Evolutionary conservation across 495 filamentous ascomycete genomes (phyloP), one percentile per base, ranked within the genome.

Genomic region (Hypoxylon crocopeplum): DNA sequence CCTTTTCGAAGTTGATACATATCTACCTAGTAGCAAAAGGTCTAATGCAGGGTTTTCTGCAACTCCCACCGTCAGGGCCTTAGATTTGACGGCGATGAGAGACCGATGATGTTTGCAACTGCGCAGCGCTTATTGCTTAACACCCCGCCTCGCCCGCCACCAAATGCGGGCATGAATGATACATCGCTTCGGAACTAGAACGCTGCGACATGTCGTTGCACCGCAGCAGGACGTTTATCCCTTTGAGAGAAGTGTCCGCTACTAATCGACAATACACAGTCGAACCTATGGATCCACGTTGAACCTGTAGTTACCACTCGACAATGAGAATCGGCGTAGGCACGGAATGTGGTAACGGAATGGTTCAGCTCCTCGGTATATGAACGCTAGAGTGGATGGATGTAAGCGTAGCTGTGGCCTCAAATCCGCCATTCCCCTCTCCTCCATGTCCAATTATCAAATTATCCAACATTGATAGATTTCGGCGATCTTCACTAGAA

Each of bases 101-200:
- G 24, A 19, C 51, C 41, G 34, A 48, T 29, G 4, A 59, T 47
- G 56, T 53, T 29, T 20, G 20, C 21, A 45, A 40, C 30, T 32
- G 46, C 45, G 21, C 40, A 60, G 34, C 48, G 48, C 38, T 59
- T 48, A 54, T 55, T 34, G 49, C 34, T 29, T 44, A 55, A 22
- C 34, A 58, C 61, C 55, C 59, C 59, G 53, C 47, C 24, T 30
- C 48, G 36, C 49, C 32, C 44, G 49, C 49, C 45, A 50, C 44
- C 49, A 19, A 64, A 59, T 64, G 33, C 25, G 45, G 49, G 24
- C 49, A 20, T 55, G 38, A 51, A 64, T 59, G 61, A 38, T 55
- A 64, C 60, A 36, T 58, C 54, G 42, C 53, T 53, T 58, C 61
- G 55, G 54, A 49, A 41, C 54, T 59, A 55, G 55, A 48, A 64